Base-by-base conservation (phyloP, 805 yeast genomes). In the Grigorovia humatica region DNA sequence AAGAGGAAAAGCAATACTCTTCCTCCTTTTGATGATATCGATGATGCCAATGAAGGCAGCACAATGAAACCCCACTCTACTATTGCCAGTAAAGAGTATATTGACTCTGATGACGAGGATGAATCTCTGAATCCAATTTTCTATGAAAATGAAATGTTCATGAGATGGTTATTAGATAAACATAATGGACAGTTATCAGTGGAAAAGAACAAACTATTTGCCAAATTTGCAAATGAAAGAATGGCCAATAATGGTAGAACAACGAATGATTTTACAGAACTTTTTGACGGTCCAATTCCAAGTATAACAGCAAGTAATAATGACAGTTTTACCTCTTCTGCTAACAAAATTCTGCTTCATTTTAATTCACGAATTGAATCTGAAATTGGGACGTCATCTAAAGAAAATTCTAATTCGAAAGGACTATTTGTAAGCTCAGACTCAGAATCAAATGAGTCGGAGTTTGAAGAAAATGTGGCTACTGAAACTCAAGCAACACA, bases 91-190 rank as follows among this genome's bases (percentile, higher is more conserved):
- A 65, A 63, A 48, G 69, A 65, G 42, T 60, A 59, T 46, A 63
- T 68, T 48, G 70, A 67, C 49, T 66, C 71, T 23, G 70, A 66
- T 17, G 62, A 58, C 9, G 68, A 60, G 6, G 62, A 60, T 19
- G 59, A 55, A 2, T 23, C 48, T 0, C 48, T 59, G 32, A 56
- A 57, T 40, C 57, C 68, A 8, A 52, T 62, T 7, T 66, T 66
- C 45, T 68, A 61, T 52, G 70, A 68, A 52, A 68, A 68, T 52
- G 71, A 68, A 53, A 61, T 61, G 60, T 67, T 61, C 46, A 52
- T 65, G 64, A 64, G 70, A 48, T 61, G 56, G 54, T 48, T 67
- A 46, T 53, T 65, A 2, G 67, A 67, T 52, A 61, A 54, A 43
- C 51, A 62, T 47, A 44, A 52, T 29, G 68, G 70, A 2, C 57